Percentiles rank a stretch among this genome's conserved stretches.
Conservation (phyloP, 1,284 basidiomycete genomes). For the Schizophyllum amplum region DNA sequence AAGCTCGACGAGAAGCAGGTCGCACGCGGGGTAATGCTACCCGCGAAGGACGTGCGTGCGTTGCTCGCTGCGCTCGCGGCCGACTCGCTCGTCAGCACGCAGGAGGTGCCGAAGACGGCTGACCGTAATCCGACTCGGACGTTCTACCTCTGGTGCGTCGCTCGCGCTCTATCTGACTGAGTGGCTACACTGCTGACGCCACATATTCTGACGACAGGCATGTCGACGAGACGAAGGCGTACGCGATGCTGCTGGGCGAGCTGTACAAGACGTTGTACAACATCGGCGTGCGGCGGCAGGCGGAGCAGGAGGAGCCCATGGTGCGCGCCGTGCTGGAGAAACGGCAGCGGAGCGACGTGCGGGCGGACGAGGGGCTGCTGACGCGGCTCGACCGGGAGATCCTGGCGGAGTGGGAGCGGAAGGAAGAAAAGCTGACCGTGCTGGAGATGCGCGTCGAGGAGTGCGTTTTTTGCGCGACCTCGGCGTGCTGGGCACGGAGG, state of each 20-base stretch:
- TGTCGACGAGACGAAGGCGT: conserved; percentile 79
- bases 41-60: conserved; percentile 80
- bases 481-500: conserved; percentile 27
- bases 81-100: conserved; percentile 78
- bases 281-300: conserved; percentile 60
- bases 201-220: conserved; percentile 43
- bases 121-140: conserved; percentile 80
- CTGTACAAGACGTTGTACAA: conserved; percentile 88
- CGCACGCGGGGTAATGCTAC: conserved; percentile 88
- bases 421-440: conserved; percentile 62
- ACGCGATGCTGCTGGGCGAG: conserved; percentile 63
- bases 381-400: conserved; percentile 66
- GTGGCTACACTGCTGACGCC: not conserved
- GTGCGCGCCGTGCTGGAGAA: conserved; percentile 72
- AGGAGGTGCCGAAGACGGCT: conserved; percentile 87
- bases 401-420: conserved; percentile 59
- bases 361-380: conserved; percentile 60
- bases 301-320: conserved; percentile 59
- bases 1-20: conserved; percentile 97
- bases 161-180: not conserved
- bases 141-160: conserved; percentile 80
- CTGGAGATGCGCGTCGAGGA: conserved; percentile 79
- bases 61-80: conserved; percentile 73
- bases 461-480: conserved; percentile 82
- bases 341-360: conserved; percentile 73